Percentiles rank a stretch among this genome's conserved stretches.
Conservation (phyloP, 2,329 filamentous ascomycete genomes). For the Colletotrichum tanaceti region DNA sequence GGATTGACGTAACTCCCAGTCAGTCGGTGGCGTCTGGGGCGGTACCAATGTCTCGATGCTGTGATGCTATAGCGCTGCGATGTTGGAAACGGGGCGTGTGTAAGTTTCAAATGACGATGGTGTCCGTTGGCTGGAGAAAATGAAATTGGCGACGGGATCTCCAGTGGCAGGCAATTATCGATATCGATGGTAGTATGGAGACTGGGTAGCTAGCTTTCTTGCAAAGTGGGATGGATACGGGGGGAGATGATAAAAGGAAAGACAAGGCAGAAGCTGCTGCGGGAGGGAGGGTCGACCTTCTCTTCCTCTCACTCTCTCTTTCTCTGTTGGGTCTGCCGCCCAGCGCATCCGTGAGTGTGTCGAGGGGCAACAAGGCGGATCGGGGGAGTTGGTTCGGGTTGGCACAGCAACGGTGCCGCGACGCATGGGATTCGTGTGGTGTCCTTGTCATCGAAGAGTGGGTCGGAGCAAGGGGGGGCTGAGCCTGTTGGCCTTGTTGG, state of each 20-base stretch:
- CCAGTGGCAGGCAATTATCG: slow-evolving; percentile 1
- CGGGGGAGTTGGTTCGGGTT: slow-evolving; percentile 34
- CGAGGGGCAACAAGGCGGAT: slow-evolving; percentile 40
- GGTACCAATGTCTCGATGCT: not conserved
- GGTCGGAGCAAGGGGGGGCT: slow-evolving; percentile 1
- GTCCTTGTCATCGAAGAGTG: slow-evolving; percentile 9
- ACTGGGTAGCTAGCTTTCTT: slow-evolving; percentile 1
- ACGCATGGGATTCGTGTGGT: slow-evolving; percentile 21
- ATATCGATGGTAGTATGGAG: slow-evolving; percentile 2
- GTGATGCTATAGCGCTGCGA: not conserved
- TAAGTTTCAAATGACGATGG: slow-evolving; percentile 12
- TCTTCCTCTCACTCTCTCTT: not conserved
- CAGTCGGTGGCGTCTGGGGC: slow-evolving; percentile 9
- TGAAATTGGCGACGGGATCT: not conserved
- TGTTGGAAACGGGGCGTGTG: not conserved
- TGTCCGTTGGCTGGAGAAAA: not conserved
- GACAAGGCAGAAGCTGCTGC: slow-evolving; percentile 3
- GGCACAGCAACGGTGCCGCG: slow-evolving; percentile 23
- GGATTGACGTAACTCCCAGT: slow-evolving; percentile 14
- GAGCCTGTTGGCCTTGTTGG: slow-evolving; percentile 3
- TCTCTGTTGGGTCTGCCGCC: slow-evolving; percentile 5
- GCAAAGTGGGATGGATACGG: slow-evolving; percentile 27
- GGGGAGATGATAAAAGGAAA: slow-evolving; percentile 4
- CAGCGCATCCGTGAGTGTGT: slow-evolving; percentile 39
- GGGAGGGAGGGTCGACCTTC: slow-evolving; percentile 14